Base-by-base conservation (phyloP, 2,329 filamentous ascomycete genomes). In the Chrysoporthe puriensis region DNA sequence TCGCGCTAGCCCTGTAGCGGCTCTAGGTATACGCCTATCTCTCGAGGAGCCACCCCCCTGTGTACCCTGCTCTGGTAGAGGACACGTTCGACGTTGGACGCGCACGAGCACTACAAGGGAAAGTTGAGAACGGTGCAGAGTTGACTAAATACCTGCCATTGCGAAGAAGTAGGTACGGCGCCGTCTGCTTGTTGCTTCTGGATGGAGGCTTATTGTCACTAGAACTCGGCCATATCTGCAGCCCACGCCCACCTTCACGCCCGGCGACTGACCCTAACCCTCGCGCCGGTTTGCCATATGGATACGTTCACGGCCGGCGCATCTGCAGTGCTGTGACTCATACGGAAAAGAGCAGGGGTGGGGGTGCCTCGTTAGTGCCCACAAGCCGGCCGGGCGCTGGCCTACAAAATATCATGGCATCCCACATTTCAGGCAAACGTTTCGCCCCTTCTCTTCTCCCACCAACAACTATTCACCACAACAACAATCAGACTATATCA, bases 331-430 rank as follows among this genome's bases (percentile, higher is more conserved):
- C 46, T 66, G 64, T 66, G 64, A 66, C 64, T 66, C 64, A 66
- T 42, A 56, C 48, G 40, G 57, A 52, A 34, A 46, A 26, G 18
- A 52, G 54, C 32, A 60, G 40, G 48, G 63, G 34, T 21, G n/a
- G 3, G 1, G 9, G n/a, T 32, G n/a, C 50, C 48, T 36, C 16
- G 50, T 16, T 34, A 54, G 40, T 50, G 42, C 42, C 43, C 32
- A 48, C 54, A 34, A 18, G 13, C 36, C 18, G 18, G 4, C 43
- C 26, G 32, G 42, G 52, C 56, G 36, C 26, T n/a, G 44, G 63
- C 42, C 63, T 80, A 82, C 79, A 82, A 79, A 81, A 78, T 73
- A 66, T 75, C 74, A 73, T 71, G 71, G 72, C 73, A 73, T 73
- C 74, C 74, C 72, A 73, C 67, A 59, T 70, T 69, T 72, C 68